These are phyloP conservation scores for Phellopilus nigrolimitatus DNA, from an alignment of 1,284 basidiomycete genomes.

Conservation along the genomic window DNA sequence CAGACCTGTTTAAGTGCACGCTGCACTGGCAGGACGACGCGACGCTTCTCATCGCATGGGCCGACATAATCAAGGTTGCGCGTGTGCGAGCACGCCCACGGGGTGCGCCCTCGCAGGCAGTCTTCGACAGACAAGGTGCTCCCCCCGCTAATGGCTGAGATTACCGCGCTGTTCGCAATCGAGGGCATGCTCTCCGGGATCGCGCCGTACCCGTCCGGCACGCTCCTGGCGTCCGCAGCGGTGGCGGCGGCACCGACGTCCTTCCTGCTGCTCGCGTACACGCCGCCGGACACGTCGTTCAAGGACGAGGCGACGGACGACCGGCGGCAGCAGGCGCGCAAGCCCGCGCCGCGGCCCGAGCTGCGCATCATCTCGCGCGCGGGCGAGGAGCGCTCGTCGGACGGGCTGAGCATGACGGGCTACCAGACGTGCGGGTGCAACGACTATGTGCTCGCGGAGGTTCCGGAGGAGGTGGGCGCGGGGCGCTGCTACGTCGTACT, in stretches of 20 bases:
- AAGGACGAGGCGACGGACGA: conserved; percentile 69
- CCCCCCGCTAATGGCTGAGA: conserved; percentile 70
- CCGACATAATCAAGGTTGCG: conserved; percentile 90
- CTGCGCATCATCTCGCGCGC: conserved; percentile 84
- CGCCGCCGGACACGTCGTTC: conserved; percentile 61
- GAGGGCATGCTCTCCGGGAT: conserved; percentile 96
- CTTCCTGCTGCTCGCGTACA: conserved; percentile 84
- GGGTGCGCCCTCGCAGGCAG: conserved; percentile 36
- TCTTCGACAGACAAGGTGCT: conserved; percentile 30
- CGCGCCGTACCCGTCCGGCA: conserved; percentile 59
- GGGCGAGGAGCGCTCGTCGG: conserved; percentile 87
- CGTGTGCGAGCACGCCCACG: conserved; percentile 67
- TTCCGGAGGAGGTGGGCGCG: conserved; percentile 31
- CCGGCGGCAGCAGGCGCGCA: conserved; percentile 67
- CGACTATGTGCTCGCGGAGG: conserved; percentile 75
- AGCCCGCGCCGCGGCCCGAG: conserved; percentile 85
- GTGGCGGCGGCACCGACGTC: conserved; percentile 46
- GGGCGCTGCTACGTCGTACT: conserved; percentile 70
- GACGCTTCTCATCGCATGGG: conserved; percentile 92
- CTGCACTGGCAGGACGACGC: conserved; percentile 90
- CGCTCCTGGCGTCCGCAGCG: conserved; percentile 25
- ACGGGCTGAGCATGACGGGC: conserved; percentile 76
- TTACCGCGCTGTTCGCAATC: conserved; percentile 87
- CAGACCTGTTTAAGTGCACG: conserved; percentile 91
- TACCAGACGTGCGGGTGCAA: conserved; percentile 89